These are phyloP conservation scores for Carex cristatella DNA, from an alignment of 176 grass and related monocot species.

Conservation along the genomic window DNA sequence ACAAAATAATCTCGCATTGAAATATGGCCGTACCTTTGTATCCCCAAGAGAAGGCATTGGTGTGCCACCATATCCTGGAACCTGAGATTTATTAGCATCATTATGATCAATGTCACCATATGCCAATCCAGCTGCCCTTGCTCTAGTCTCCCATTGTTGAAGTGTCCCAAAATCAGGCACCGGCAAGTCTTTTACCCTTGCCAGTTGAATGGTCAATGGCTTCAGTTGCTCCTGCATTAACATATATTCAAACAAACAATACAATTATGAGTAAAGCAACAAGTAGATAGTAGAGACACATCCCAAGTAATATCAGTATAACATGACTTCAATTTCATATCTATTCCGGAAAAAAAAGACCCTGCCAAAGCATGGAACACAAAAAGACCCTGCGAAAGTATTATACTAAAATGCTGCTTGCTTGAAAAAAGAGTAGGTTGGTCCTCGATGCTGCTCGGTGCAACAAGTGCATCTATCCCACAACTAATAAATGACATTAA, in stretches of 20 bases:
- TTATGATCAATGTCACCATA: slow-evolving; percentile 46
- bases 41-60: slow-evolving; percentile 86
- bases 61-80: slow-evolving; percentile 70
- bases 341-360: too few species aligned
- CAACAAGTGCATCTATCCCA: background rate
- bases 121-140: slow-evolving; percentile 44
- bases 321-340: too few species aligned
- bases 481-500: background rate
- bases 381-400: too few species aligned
- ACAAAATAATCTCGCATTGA: background rate
- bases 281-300: too few species aligned
- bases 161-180: slow-evolving; percentile 92
- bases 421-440: background rate
- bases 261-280: background rate
- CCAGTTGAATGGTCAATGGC: slow-evolving; percentile 58
- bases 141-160: slow-evolving; percentile 81
- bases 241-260: background rate
- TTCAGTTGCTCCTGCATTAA: slow-evolving; percentile 79
- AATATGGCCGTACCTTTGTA: slow-evolving; percentile 49
- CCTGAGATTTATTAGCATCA: slow-evolving; percentile 69
- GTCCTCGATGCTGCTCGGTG: background rate
- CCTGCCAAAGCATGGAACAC: too few species aligned
- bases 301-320: too few species aligned
- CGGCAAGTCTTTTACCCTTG: slow-evolving; percentile 79
- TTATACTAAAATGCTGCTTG: too few species aligned